Evolutionary conservation across 176 grass and related monocot genomes (phyloP), one percentile per base, ranked within the genome.

Genomic region (Avena insularis): DNA sequence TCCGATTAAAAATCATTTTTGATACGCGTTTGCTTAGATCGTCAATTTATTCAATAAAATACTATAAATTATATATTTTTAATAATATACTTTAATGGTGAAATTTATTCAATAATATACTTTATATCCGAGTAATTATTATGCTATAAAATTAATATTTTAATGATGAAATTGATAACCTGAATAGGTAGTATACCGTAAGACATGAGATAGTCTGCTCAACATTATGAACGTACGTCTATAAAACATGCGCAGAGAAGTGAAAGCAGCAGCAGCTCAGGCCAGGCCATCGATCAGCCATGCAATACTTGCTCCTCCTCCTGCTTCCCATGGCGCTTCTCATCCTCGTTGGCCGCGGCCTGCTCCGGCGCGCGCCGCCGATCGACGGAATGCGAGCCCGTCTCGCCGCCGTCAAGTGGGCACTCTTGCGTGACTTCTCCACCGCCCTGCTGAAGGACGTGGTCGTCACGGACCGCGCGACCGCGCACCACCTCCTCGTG

Each of bases 401-500:
- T 3, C 54, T 84, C 55, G 43, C 82, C 56, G 23, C 40, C 9
- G 23, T 20, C 56, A 75, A n/a, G 82, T 75, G 69, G 82, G 55
- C 40, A 2, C 4, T 63, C 10, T 8, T 84, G 4, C 56, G 25
- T 9, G 71, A 75, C 16, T 59, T 75, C 82, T 48, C 25, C 25
- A 14, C 16, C n/a, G 11, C 56, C 11, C 5, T 73, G 43, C 43
- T 3, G 11, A 11, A 13, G 45, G 57, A 75, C 16, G 83, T 84
- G 11, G 47, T 64, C 3, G 16, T 84, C 43, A 84, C 57, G 5
- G 71, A 84, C 57, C 56, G 71, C 0, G 27, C 14, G 10, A 20
- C 71, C 6, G 57, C 57, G 71, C 27, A 85, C 17, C 57, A 29
- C 57, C 83, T 85, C 45, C 83, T 85, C 1, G 45, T 85, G 12